Conservation (phyloP, 305 asterid genomes). For the Salvia sclarea region DNA sequence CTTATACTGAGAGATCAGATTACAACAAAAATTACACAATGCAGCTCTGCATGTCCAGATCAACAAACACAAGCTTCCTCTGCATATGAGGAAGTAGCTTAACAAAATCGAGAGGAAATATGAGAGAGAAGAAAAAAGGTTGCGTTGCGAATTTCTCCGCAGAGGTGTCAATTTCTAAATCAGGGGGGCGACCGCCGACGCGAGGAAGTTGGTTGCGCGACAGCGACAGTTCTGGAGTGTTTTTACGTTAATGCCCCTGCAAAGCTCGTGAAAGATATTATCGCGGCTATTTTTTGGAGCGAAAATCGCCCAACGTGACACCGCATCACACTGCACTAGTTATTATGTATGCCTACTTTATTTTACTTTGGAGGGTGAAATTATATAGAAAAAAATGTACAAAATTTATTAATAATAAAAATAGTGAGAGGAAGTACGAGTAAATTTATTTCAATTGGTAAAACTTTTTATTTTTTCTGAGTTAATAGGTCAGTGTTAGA, state of each 20-base stretch:
- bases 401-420: too few relatives aligned
- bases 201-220: slow-evolving; percentile 1
- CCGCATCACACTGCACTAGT: too few relatives aligned
- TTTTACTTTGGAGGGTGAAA: too few relatives aligned
- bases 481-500: too few relatives aligned
- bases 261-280: too few relatives aligned
- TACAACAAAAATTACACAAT: background rate
- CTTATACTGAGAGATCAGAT: background rate
- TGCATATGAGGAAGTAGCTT: background rate
- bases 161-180: slow-evolving; percentile 4
- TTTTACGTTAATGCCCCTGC: slow-evolving; percentile 11
- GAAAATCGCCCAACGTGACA: too few relatives aligned
- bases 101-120: background rate
- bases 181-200: slow-evolving; percentile 15
- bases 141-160: background rate
- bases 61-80: background rate
- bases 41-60: background rate
- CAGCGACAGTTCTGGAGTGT: background rate
- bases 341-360: too few relatives aligned
- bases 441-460: too few relatives aligned
- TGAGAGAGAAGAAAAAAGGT: background rate
- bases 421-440: too few relatives aligned
- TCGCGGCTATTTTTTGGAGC: too few relatives aligned
- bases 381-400: too few relatives aligned
- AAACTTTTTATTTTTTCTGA: too few relatives aligned